A percentile compares a stretch with the other conserved stretches of the same genome.
These are phyloP conservation scores for Jatropha curcas DNA, from an alignment of 345 rosid genomes.

Conservation along the genomic window DNA sequence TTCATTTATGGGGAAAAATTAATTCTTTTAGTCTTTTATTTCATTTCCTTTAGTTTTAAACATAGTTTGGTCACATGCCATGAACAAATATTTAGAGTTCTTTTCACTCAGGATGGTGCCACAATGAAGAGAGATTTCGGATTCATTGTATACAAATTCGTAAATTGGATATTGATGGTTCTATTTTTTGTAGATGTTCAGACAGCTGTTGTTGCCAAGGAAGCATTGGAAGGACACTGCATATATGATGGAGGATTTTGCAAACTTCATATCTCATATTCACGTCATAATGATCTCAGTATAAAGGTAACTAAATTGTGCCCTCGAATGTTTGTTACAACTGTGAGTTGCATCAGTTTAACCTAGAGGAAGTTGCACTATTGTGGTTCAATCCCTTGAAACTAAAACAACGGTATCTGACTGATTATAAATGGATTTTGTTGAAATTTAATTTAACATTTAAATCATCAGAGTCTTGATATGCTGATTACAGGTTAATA, in stretches of 20 bases:
- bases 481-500: constrained; percentile 62
- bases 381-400: not conserved
- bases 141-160: constrained; percentile 5
- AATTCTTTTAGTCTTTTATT: not conserved
- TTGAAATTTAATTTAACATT: not conserved
- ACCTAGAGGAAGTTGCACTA: not conserved
- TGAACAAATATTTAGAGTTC: not conserved
- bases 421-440: not conserved
- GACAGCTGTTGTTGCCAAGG: constrained; percentile 91
- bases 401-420: not conserved
- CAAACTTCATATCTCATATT: constrained; percentile 93
- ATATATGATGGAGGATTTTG: constrained; percentile 97
- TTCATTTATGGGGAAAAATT: not conserved
- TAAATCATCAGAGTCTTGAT: not conserved
- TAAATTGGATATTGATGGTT: constrained; percentile 11
- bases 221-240: constrained; percentile 98
- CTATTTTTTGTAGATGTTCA: constrained; percentile 69
- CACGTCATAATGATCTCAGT: constrained; percentile 95
- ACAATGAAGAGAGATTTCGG: not conserved
- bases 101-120: not conserved
- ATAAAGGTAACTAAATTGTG: constrained; percentile 57
- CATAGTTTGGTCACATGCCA: not conserved
- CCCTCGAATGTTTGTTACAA: not conserved
- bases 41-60: not conserved
- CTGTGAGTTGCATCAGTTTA: not conserved